Evolutionary conservation across 192 early-diverging fungal species (phyloP).

Genomic region (Entophlyctis luteolus): DNA sequence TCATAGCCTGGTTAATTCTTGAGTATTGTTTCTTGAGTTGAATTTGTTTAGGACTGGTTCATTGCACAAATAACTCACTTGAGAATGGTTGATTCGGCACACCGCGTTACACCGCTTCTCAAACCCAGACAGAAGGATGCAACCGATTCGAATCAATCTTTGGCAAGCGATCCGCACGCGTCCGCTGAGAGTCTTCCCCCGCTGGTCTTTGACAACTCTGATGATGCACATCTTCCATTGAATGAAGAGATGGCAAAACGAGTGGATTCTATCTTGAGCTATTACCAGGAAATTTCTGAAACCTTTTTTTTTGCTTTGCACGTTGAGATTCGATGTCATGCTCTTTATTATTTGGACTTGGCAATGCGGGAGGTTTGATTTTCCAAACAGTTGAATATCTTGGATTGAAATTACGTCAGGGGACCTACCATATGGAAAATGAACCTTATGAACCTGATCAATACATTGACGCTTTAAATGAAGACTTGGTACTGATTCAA

Average conservation of each 20-base stretch:
- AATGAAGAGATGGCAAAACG: constrained; percentile 43
- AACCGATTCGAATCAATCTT: background rate
- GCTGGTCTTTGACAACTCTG: constrained; percentile 26
- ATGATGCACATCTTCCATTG: constrained; percentile 38
- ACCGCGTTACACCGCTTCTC: constrained; percentile 21
- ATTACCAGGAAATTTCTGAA: constrained; percentile 71
- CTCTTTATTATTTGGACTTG: constrained; percentile 83
- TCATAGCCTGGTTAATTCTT: constrained; percentile 69
- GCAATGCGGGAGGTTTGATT: constrained; percentile 73
- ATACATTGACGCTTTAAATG: constrained; percentile 78
- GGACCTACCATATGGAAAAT: constrained; percentile 74
- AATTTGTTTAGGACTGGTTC: constrained; percentile 61
- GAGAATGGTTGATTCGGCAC: constrained; percentile 15
- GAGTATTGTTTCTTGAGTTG: background rate
- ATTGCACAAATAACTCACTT: constrained; percentile 37
- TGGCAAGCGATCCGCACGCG: constrained; percentile 1
- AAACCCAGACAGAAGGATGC: constrained; percentile 8
- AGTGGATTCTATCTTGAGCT: constrained; percentile 42
- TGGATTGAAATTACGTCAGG: constrained; percentile 38
- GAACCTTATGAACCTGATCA: constrained; percentile 80
- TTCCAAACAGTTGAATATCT: background rate
- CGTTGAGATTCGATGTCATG: constrained; percentile 79
- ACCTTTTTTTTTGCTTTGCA: constrained; percentile 77
- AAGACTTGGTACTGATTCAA: constrained; percentile 72
- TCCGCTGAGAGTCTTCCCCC: constrained; percentile 33